These are phyloP conservation scores for Sporormia fimetaria DNA, from an alignment of 495 filamentous ascomycete genomes.

Conservation along the genomic window DNA sequence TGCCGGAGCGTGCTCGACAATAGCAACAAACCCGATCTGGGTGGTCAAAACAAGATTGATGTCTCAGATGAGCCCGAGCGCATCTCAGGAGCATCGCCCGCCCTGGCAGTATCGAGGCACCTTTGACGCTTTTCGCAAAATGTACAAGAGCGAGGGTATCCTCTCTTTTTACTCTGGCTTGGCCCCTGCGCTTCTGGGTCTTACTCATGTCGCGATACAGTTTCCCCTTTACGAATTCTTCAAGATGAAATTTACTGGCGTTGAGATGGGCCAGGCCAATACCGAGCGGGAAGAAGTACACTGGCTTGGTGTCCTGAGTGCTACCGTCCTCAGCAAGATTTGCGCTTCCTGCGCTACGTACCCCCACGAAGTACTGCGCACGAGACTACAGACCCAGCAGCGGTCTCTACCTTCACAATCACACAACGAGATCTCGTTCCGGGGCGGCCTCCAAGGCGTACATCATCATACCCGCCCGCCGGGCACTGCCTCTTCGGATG, in stretches of 20 bases:
- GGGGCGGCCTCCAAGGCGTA: conserved; percentile 44
- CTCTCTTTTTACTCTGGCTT: conserved; percentile 92
- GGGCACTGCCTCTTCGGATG: conserved; percentile 44
- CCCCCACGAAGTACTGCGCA: conserved; percentile 91
- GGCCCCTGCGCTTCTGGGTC: conserved; percentile 77
- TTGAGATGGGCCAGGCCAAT: conserved; percentile 59
- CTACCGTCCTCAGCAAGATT: conserved; percentile 90
- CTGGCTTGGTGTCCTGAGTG: conserved; percentile 64
- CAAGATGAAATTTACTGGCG: conserved; percentile 80
- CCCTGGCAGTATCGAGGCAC: conserved; percentile 88
- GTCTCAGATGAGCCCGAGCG: conserved; percentile 56
- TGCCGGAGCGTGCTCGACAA: conserved; percentile 82
- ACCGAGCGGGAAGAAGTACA: conserved; percentile 48
- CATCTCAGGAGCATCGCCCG: conserved; percentile 45
- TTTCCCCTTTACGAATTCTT: conserved; percentile 94
- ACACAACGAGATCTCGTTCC: conserved; percentile 49
- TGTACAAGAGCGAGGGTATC: conserved; percentile 83
- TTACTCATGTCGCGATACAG: conserved; percentile 94
- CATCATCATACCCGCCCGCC: conserved; percentile 36
- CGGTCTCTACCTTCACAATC: conserved; percentile 44
- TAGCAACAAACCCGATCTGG: conserved; percentile 98
- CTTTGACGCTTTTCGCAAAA: conserved; percentile 81
- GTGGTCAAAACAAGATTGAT: conserved; percentile 97
- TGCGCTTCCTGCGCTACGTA: conserved; percentile 93
- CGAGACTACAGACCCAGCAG: conserved; percentile 78